Evolutionary conservation across 768 basidiomycete genomes (phyloP), one percentile per base, ranked within the genome.

Genomic region (Hericium coralloides): DNA sequence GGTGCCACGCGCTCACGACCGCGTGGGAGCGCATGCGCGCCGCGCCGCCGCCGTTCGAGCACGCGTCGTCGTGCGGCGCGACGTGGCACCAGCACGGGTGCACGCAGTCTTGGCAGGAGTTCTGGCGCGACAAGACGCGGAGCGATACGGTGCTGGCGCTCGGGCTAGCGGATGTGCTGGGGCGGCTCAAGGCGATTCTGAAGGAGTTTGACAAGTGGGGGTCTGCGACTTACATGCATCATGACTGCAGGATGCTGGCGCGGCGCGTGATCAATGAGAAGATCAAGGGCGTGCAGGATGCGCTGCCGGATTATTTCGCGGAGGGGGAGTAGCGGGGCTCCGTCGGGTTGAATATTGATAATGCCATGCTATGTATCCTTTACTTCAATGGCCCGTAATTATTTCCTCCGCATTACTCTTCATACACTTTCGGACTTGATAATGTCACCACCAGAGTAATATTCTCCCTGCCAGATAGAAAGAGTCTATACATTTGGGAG

Each of bases 81-180:
- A 83, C 81, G 10, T 89, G 85, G 84, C 83, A 86, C 64, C 84
- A 85, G 63, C 82, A 84, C 56, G 79, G 81, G 18, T 89, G 87
- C 61, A 79, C 76, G 22, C 85, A 86, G 67, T 81, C 81, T 55
- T 89, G 87, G 86, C 66, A 80, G 12, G 87, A 88, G 53, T 89
- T 88, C 66, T 89, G 87, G 87, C 85, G 84, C 68, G 86, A 88
- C 62, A 86, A 84, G 68, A 81, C 83, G 25, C 76, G 76, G 63
- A 74, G 79, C 48, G 87, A 88, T 38, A 67, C 74, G 3, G 79
- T 89, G 26, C 73, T 89, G 37, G 69, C 72, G 14, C 74, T 84
- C 4, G 83, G 80, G 8, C 68, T 81, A 2, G 83, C 85, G 36
- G 85, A 89, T 64, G 84, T 88, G 37, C 66, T 85, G 4, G 88